These are phyloP conservation scores for Brassica carinata DNA, from an alignment of 345 rosid genomes.

Conservation along the genomic window DNA sequence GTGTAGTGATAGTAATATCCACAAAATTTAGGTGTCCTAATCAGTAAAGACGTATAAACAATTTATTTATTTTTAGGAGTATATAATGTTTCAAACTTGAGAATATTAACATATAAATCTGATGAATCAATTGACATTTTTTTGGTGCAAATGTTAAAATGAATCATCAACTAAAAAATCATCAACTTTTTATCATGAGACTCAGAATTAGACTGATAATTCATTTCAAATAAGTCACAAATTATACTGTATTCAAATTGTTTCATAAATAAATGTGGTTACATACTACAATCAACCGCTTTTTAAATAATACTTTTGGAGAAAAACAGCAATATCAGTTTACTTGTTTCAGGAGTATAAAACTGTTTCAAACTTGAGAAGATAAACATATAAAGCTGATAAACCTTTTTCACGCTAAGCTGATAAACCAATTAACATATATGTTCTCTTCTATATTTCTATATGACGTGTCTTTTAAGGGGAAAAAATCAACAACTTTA, in stretches of 20 bases:
- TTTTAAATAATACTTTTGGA: background rate
- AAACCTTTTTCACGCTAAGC: too few relatives aligned
- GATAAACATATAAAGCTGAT: background rate
- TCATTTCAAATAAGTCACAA: background rate
- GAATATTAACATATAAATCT: too few relatives aligned
- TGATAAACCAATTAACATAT: background rate
- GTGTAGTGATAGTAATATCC: background rate
- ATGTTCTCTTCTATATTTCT: background rate
- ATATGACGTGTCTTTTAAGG: background rate
- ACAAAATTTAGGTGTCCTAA: background rate
- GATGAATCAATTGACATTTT: too few relatives aligned
- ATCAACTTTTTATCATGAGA: background rate
- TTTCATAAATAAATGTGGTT: background rate
- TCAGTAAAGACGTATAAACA: background rate
- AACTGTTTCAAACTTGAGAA: background rate
- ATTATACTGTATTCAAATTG: background rate
- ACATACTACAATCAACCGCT: background rate
- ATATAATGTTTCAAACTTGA: too few relatives aligned
- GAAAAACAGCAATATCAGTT: background rate
- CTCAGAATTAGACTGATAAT: background rate
- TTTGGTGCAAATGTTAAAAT: too few relatives aligned
- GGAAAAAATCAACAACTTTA: background rate
- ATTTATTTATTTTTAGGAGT: background rate
- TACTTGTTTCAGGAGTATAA: background rate
- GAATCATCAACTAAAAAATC: background rate